phyloP scores from a whole-genome alignment of 2,329 filamentous ascomycete genomes.

The Neospermospora avenae region DNA sequence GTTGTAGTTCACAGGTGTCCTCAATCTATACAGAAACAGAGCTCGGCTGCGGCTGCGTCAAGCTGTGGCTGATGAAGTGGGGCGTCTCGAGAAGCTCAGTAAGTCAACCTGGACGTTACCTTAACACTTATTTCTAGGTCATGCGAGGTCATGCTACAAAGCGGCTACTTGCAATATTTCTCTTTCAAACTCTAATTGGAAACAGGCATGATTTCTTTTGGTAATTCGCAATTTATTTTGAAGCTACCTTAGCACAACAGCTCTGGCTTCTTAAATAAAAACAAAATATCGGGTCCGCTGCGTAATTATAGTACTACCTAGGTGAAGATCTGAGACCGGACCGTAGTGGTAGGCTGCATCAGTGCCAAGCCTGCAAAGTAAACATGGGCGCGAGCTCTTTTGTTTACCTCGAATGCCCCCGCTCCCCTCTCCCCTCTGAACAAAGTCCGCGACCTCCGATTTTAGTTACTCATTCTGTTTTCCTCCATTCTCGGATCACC shows the following conservation, averaged over 20 bases:
- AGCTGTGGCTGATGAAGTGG: constrained; percentile 3
- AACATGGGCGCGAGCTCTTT: neutral
- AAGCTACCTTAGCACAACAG: no score
- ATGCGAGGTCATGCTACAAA: no score
- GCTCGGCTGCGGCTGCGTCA: neutral
- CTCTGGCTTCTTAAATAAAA: no score
- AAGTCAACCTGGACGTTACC: no score
- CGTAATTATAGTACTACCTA: neutral
- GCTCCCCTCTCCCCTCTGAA: neutral
- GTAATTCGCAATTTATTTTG: no score
- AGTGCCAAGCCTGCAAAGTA: neutral
- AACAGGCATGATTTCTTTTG: no score
- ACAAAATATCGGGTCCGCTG: neutral
- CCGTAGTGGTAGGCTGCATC: neutral
- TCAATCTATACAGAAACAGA: neutral
- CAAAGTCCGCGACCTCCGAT: neutral
- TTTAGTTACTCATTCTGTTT: neutral
- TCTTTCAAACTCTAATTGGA: no score
- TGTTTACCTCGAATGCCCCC: constrained; percentile 4
- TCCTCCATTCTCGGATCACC: neutral
- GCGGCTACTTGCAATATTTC: no score
- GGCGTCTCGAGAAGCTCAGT: neutral
- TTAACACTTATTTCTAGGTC: no score
- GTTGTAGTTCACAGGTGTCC: constrained; percentile 2
- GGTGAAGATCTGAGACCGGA: neutral